Evolutionary conservation across 2,329 filamentous ascomycete genomes (phyloP), one percentile per base, ranked within the genome.

Genomic region (Ophiostoma pallidulum): DNA sequence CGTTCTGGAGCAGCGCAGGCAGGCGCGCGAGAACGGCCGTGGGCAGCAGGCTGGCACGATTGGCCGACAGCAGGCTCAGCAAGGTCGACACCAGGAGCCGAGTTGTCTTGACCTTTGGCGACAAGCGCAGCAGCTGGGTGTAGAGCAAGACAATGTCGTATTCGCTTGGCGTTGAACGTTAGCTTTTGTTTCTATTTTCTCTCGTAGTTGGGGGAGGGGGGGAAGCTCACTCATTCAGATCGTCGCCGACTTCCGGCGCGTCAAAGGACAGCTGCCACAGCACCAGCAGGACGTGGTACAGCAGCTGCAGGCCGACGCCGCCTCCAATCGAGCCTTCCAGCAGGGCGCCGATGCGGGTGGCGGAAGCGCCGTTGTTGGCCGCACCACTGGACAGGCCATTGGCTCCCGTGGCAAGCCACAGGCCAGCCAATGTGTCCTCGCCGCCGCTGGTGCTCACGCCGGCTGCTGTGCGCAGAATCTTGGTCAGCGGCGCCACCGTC

Each of bases 231-330:
- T 89, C 81, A 66, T 97, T 86, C 49, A 98, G 72, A 36, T 91
- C 89, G 51, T 82, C 76, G 32, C 79, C 79, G 59, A 83, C 73
- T 2, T 72, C 67, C 50, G 84, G 82, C 12, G 88, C 87, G 63
- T 97, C 92, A 56, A 98, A 98, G 61, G 89, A 95, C 56, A 98
- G 73, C 70, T 97, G 90, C 92, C 92, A 98, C 50, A 98, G 71
- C 12, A 94, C 90, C 43, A 98, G 74, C 19, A 98, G 75, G 14
- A 96, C 86, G 60, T 96, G 88, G 64, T 98, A 98, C 35, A 98
- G 75, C 35, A 97, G 76, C 64, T 98, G 92, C 35, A 98, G 71
- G 2, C 89, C 88, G 51, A 98, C 87, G 8, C 89, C 89, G 41
- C 89, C 88, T 49, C 89, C 83, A 26, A 84, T 61, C 4, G 71